These are phyloP conservation scores for Cystoderma amianthinum DNA, from an alignment of 768 basidiomycete species.

Conservation along the genomic window DNA sequence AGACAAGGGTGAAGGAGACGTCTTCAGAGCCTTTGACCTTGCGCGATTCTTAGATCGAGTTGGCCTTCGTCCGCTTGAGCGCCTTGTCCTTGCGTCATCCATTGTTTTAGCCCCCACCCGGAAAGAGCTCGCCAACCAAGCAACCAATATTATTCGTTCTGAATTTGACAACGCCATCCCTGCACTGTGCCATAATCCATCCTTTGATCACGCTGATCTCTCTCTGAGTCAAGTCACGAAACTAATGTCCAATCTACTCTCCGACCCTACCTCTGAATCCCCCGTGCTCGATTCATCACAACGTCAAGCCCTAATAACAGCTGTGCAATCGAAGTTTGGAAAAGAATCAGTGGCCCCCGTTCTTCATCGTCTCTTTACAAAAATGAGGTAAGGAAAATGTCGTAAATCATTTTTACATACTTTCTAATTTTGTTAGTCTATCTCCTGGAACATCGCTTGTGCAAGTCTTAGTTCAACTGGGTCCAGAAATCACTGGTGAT, in stretches of 20 bases:
- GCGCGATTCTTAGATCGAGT: slow-evolving; percentile 77
- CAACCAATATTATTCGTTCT: slow-evolving; percentile 58
- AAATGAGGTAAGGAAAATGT: slow-evolving; percentile 47
- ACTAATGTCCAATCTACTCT: slow-evolving; percentile 76
- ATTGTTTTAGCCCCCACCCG: slow-evolving; percentile 55
- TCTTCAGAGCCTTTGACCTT: slow-evolving; percentile 80
- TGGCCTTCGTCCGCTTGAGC: slow-evolving; percentile 73
- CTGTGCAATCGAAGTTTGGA: slow-evolving; percentile 77
- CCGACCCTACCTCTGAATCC: slow-evolving; percentile 58
- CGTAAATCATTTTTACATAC: slow-evolving; percentile 1
- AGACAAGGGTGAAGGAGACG: slow-evolving; percentile 81
- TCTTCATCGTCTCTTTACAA: slow-evolving; percentile 67
- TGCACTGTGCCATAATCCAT: slow-evolving; percentile 71
- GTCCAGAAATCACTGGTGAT: slow-evolving; percentile 74
- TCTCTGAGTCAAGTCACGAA: slow-evolving; percentile 69
- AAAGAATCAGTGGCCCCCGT: slow-evolving; percentile 70
- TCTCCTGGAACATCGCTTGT: slow-evolving; percentile 62
- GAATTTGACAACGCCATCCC: slow-evolving; percentile 78
- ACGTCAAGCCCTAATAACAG: slow-evolving; percentile 66
- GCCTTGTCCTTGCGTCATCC: slow-evolving; percentile 69
- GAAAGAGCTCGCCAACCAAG: slow-evolving; percentile 56
- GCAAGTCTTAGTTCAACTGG: slow-evolving; percentile 70
- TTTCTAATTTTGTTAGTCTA: slow-evolving; percentile 39
- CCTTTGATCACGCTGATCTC: slow-evolving; percentile 78
- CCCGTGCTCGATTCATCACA: slow-evolving; percentile 69